phyloP scores from a whole-genome alignment of 2,329 filamentous ascomycete species.

The Laburnicola sp. region DNA sequence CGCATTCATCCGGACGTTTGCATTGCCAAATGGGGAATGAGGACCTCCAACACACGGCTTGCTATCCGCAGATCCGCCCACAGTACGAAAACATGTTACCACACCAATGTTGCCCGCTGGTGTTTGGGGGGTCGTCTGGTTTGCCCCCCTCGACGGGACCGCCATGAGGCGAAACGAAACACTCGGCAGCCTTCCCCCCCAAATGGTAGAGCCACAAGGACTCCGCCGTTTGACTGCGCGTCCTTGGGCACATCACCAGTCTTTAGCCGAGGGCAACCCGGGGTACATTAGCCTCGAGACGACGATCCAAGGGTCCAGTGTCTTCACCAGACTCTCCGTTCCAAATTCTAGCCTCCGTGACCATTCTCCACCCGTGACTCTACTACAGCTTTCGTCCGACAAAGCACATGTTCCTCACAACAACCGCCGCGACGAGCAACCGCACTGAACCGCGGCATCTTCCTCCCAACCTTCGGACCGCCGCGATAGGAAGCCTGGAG shows the following conservation, averaged over 20 bases:
- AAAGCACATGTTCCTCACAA: conserved; percentile 7
- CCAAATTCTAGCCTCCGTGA: conserved; percentile 31
- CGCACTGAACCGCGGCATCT: background rate
- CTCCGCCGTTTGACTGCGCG: conserved; percentile 12
- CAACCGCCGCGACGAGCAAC: background rate
- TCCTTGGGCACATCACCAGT: conserved; percentile 9
- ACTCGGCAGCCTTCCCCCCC: too few species aligned
- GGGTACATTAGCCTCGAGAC: conserved; percentile 36
- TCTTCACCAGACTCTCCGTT: conserved; percentile 22
- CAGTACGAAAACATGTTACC: background rate
- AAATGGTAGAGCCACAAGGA: conserved; percentile 11
- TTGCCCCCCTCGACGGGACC: conserved; percentile 5
- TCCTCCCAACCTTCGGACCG: background rate
- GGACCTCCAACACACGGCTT: conserved; percentile 17
- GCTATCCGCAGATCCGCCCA: conserved; percentile 28
- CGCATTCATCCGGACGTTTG: conserved; percentile 28
- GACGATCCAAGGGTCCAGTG: conserved; percentile 34
- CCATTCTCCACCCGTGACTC: conserved; percentile 6
- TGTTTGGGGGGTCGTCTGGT: too few species aligned
- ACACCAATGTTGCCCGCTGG: conserved; percentile 9
- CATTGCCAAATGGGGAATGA: conserved; percentile 21
- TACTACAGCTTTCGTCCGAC: conserved; percentile 7
- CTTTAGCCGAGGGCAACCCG: conserved; percentile 34
- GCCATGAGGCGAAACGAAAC: conserved; percentile 27
- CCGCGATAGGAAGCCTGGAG: background rate